Conservation (phyloP, 768 basidiomycete genomes). For the Tylopilus felleus region DNA sequence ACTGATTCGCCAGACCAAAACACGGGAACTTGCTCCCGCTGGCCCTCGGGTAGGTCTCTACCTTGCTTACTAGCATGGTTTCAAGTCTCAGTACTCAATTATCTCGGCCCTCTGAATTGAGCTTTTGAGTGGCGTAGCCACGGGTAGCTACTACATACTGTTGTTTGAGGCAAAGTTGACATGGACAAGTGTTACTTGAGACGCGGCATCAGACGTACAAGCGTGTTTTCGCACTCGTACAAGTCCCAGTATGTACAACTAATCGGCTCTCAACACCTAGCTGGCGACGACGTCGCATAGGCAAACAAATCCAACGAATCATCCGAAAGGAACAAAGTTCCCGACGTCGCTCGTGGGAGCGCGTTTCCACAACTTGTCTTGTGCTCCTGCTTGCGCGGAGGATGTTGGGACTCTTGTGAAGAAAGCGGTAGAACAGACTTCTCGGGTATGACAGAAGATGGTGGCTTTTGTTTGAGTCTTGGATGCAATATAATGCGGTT, state of each 20-base stretch:
- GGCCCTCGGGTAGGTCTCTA: no score
- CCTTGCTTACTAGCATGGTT: no score
- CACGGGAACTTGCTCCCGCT: no score
- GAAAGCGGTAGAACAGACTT: constrained; percentile 7
- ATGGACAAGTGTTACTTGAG: no score
- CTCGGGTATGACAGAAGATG: constrained; percentile 15
- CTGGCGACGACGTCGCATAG: constrained; percentile 31
- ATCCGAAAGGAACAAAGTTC: constrained; percentile 36
- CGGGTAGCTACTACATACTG: no score
- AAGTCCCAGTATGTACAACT: neutral
- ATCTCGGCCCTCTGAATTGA: no score
- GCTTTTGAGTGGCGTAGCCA: no score
- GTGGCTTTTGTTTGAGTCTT: constrained; percentile 1
- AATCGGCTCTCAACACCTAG: constrained; percentile 12
- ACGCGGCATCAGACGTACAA: no score
- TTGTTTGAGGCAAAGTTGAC: no score
- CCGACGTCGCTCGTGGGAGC: neutral
- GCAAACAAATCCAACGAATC: constrained; percentile 52
- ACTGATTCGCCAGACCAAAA: no score
- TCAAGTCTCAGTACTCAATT: no score
- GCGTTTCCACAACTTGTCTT: constrained; percentile 2
- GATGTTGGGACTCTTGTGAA: constrained; percentile 5
- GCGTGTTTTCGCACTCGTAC: neutral
- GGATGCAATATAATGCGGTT: constrained; percentile 36
- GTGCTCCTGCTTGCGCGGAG: constrained; percentile 10